A percentile compares a stretch with the other conserved stretches of the same genome.
Conservation (phyloP, 2,329 filamentous ascomycete species). For the Trichoderma koningii region DNA sequence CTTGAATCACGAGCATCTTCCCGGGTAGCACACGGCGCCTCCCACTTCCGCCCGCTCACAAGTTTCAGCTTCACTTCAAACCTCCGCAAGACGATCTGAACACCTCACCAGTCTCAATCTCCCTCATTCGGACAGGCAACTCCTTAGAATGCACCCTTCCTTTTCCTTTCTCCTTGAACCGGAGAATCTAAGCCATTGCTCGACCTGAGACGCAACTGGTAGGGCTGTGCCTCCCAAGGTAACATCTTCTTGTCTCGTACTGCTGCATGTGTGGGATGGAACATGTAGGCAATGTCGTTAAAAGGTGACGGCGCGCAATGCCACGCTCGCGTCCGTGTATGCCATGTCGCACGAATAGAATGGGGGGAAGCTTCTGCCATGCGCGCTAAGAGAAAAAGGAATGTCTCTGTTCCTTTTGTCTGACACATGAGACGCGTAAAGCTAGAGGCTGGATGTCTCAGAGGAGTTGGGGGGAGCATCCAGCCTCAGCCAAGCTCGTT, state of each 20-base stretch:
- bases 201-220: conserved; percentile 15
- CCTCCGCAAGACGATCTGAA: background rate
- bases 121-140: background rate
- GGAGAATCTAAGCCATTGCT: conserved; percentile 9
- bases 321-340: background rate
- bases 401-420: no score
- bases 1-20: background rate
- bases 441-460: conserved; percentile 5
- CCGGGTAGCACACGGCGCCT: conserved; percentile 5
- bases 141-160: conserved; percentile 10
- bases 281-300: background rate
- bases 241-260: no score
- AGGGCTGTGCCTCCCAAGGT: conserved; percentile 9
- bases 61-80: conserved; percentile 13
- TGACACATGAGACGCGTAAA: no score
- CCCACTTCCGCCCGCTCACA: no score
- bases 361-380: no score
- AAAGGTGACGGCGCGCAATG: conserved; percentile 23
- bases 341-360: background rate
- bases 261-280: background rate
- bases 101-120: conserved; percentile 7
- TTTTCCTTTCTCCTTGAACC: no score
- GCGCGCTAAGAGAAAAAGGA: background rate
- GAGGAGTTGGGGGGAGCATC: background rate
- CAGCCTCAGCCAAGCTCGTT: conserved; percentile 9